Evolutionary conservation across 192 early-diverging fungal genomes (phyloP).

Genomic region (Phycomyces blakesleeanus): DNA sequence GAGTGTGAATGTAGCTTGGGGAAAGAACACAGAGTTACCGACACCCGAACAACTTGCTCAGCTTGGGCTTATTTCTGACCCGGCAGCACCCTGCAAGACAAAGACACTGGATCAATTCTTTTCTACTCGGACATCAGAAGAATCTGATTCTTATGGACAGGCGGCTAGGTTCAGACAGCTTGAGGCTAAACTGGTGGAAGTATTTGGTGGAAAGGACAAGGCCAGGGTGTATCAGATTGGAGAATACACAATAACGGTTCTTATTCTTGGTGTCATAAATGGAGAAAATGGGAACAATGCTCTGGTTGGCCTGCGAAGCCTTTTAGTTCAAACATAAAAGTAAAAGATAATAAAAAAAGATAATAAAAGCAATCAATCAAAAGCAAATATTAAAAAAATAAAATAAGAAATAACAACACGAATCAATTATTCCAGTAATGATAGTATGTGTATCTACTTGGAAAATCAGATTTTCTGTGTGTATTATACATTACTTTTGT

Average conservation of each 20-base stretch:
- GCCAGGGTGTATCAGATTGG: not conserved
- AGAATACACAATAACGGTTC: not conserved
- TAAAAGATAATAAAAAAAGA: too few species aligned
- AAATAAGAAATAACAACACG: too few species aligned
- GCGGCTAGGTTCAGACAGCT: not conserved
- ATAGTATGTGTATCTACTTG: too few species aligned
- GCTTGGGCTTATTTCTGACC: not conserved
- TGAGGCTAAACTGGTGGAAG: not conserved
- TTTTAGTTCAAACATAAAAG: not conserved
- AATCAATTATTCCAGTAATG: too few species aligned
- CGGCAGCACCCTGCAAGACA: not conserved
- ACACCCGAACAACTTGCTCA: not conserved
- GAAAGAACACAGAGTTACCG: not conserved
- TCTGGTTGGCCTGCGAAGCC: not conserved
- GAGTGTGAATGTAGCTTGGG: conserved; percentile 6
- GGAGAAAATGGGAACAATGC: not conserved
- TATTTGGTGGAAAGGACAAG: not conserved
- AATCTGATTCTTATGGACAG: not conserved
- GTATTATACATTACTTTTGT: too few species aligned
- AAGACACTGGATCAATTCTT: not conserved
- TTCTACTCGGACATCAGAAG: not conserved
- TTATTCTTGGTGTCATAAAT: not conserved
- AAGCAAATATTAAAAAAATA: too few species aligned
- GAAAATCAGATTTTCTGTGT: too few species aligned
- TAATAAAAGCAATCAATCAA: too few species aligned